A percentile compares a stretch with the other conserved stretches of the same genome.
phyloP scores from a whole-genome alignment of 208 protist genomes.

The Acanthamoeba castellanii region DNA sequence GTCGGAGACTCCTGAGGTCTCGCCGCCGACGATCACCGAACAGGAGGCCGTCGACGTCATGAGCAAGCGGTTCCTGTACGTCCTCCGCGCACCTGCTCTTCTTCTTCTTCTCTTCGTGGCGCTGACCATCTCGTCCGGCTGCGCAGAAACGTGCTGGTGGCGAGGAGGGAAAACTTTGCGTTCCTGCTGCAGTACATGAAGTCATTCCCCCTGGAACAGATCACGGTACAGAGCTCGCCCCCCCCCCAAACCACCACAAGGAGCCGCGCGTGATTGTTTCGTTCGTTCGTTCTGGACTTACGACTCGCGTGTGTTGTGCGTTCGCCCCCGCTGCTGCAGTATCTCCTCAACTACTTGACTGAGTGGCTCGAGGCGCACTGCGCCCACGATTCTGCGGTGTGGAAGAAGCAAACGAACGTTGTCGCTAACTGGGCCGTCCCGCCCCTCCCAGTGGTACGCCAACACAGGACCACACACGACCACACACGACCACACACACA shows the following conservation, averaged over 20 bases:
- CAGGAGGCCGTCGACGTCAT: not conserved
- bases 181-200: constrained; percentile 46
- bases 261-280: not conserved
- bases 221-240: not conserved
- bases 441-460: not conserved
- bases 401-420: not conserved
- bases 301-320: too few relatives aligned
- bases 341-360: constrained; percentile 11
- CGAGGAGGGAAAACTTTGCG: not conserved
- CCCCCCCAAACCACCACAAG: not conserved
- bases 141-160: not conserved
- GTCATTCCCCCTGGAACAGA: not conserved
- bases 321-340: not conserved
- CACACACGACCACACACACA: not conserved
- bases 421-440: not conserved
- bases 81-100: not conserved
- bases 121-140: not conserved
- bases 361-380: constrained; percentile 43
- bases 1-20: too few relatives aligned
- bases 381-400: too few relatives aligned
- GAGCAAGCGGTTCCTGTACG: constrained; percentile 40
- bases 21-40: not conserved
- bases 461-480: not conserved
- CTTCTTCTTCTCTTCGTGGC: not conserved
- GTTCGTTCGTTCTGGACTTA: not conserved